Evolutionary conservation across 208 protist genomes (phyloP).

Genomic region (Willaertia magna): DNA sequence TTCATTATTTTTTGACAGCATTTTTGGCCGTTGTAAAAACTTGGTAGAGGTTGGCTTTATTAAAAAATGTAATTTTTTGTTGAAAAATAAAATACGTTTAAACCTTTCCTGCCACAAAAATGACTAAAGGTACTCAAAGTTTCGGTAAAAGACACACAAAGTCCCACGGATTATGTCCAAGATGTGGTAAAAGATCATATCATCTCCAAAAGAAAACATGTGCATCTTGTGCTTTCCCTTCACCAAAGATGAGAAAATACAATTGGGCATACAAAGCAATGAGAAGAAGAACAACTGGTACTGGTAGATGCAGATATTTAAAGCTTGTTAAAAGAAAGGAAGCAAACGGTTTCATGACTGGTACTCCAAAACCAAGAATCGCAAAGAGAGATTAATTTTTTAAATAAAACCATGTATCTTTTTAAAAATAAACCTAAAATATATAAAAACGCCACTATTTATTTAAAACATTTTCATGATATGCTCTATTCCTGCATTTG

Average conservation of each 20-base stretch:
- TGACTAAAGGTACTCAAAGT: slow-evolving; percentile 65
- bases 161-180: slow-evolving; percentile 91
- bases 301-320: slow-evolving; percentile 92
- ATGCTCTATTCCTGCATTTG: background rate
- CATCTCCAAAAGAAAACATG: slow-evolving; percentile 95
- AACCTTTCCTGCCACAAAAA: too few relatives aligned
- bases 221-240: slow-evolving; percentile 92
- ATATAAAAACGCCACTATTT: background rate
- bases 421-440: too few relatives aligned
- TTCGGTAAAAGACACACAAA: slow-evolving; percentile 69
- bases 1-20: too few relatives aligned
- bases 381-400: background rate
- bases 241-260: slow-evolving; percentile 72
- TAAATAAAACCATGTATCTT: too few relatives aligned
- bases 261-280: slow-evolving; percentile 92
- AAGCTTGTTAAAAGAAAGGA: slow-evolving; percentile 86
- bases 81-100: too few relatives aligned
- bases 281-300: slow-evolving; percentile 92
- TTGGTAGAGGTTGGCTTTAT: too few relatives aligned
- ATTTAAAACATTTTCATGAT: background rate
- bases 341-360: slow-evolving; percentile 87
- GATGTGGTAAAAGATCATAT: slow-evolving; percentile 89
- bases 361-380: slow-evolving; percentile 12
- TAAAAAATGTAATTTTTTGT: too few relatives aligned
- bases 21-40: too few relatives aligned